Base-by-base conservation (phyloP, 176 grass and related monocot genomes). In the Tillandsia leiboldiana region DNA sequence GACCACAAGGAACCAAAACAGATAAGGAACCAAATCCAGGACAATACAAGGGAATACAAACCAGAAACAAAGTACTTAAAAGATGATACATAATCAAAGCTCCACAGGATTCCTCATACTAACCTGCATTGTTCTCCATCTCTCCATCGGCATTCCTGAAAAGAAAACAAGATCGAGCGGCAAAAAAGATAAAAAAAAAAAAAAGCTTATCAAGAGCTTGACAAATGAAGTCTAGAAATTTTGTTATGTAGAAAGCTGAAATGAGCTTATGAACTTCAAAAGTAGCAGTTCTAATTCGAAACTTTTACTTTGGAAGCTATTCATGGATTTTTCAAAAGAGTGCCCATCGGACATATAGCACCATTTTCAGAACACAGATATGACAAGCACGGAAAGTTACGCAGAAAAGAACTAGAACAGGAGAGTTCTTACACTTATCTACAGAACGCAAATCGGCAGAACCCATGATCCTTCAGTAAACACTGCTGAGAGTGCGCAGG, bases 61-160 rank as follows among this genome's bases (percentile, higher is more conserved):
- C 33, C 33, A 66, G 24, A 47, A 12, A 66, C 12, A 66, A 11
- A 66, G 24, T 42, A 66, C 64, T 13, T 48, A 12, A 9, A 9
- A 15, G 22, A 61, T 61, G 22, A 23, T 61, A 61, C 56, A 61
- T 61, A 61, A 61, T 20, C 56, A 61, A 61, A 61, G n/a, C 18
- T 18, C 56, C 22, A 11, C 20, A 17, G 1, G 15, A 59, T 59
- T 23, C 17, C 15, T 59, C 56, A 59, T 59, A 59, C 17, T 20
- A 18, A 20, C 7, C 17, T 18, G 10, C 56, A 61, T 61, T 20
- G 56, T 61, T 61, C 56, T 61, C 13, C 56, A 3, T 61, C 22
- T 61, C 56, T 9, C 56, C 56, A 61, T 61, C 15, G 56, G 22
- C 13, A 61, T 61, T 61, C 56, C 56, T 61, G 56, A 61, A 61